phyloP scores from a whole-genome alignment of 2,329 filamentous ascomycete genomes.

The Fusarium dlaminii region DNA sequence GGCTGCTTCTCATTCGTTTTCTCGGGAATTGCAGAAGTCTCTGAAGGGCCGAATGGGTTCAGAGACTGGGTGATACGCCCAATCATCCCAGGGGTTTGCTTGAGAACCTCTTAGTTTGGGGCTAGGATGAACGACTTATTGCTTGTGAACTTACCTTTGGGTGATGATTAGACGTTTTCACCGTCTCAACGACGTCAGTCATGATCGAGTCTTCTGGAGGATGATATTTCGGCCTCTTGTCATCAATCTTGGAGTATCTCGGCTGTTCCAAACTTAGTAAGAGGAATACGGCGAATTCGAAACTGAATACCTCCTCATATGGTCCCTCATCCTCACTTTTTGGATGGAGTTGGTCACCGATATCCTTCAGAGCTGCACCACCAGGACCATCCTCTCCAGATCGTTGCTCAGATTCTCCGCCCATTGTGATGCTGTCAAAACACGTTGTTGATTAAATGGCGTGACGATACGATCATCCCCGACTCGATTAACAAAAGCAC shows the following conservation, averaged over 20 bases:
- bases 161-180: not conserved
- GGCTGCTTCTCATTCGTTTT: not conserved
- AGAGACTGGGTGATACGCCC: not conserved
- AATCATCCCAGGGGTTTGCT: not conserved
- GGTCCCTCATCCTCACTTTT: not conserved
- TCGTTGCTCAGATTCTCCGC: not conserved
- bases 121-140: fast-evolving
- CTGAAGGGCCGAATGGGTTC: not conserved
- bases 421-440: not conserved
- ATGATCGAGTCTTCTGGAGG: not conserved
- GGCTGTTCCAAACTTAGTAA: not conserved
- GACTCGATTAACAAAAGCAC: not conserved
- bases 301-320: not conserved
- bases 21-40: not conserved
- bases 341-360: not conserved
- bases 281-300: fast-evolving
- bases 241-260: not conserved
- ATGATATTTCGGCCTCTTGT: not conserved
- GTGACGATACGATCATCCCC: fast-evolving
- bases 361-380: not conserved
- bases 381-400: not conserved
- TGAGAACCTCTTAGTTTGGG: not conserved
- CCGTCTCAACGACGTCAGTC: not conserved
- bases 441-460: fast-evolving
- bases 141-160: not conserved